Conservation (phyloP, 768 basidiomycete genomes). For the Exidia glandulosa region DNA sequence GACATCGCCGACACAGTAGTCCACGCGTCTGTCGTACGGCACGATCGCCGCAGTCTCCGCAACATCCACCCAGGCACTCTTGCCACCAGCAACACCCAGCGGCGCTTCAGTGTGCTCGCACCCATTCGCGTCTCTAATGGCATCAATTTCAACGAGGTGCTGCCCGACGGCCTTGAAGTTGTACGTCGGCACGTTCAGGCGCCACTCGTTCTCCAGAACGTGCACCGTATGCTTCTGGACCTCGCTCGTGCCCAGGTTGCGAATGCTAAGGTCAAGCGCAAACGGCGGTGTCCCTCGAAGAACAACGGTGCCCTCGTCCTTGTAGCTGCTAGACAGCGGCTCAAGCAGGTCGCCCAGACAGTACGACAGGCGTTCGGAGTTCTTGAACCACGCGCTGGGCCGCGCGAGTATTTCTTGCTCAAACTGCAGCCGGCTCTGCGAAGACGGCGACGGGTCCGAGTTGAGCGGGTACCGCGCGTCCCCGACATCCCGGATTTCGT, state of each 20-base stretch:
- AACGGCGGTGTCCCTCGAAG: slow-evolving; percentile 86
- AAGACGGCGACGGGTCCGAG: slow-evolving; percentile 32
- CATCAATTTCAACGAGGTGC: slow-evolving; percentile 68
- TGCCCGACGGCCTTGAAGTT: slow-evolving; percentile 69
- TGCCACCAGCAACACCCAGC: slow-evolving; percentile 46
- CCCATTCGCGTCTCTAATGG: slow-evolving; percentile 65
- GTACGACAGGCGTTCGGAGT: slow-evolving; percentile 51
- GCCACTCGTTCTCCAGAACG: slow-evolving; percentile 49
- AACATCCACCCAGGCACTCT: slow-evolving; percentile 76
- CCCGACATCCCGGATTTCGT: slow-evolving; percentile 82
- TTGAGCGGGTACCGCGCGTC: slow-evolving; percentile 76
- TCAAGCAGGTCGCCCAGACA: slow-evolving; percentile 63
- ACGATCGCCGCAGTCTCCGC: slow-evolving; percentile 91
- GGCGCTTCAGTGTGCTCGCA: slow-evolving; percentile 73
- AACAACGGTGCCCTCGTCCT: slow-evolving; percentile 47
- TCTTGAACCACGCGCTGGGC: slow-evolving; percentile 72
- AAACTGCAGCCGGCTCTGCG: slow-evolving; percentile 52
- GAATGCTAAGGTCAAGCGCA: slow-evolving; percentile 59
- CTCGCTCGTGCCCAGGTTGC: slow-evolving; percentile 63
- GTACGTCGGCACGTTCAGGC: slow-evolving; percentile 56
- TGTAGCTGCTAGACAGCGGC: slow-evolving; percentile 16
- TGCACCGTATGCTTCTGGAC: slow-evolving; percentile 45
- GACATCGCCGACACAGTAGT: slow-evolving; percentile 85
- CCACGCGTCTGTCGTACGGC: slow-evolving; percentile 62
- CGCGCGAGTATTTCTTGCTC: slow-evolving; percentile 78